Base-by-base conservation (phyloP, 306 rosid species). In the Rubus parviflorus region DNA sequence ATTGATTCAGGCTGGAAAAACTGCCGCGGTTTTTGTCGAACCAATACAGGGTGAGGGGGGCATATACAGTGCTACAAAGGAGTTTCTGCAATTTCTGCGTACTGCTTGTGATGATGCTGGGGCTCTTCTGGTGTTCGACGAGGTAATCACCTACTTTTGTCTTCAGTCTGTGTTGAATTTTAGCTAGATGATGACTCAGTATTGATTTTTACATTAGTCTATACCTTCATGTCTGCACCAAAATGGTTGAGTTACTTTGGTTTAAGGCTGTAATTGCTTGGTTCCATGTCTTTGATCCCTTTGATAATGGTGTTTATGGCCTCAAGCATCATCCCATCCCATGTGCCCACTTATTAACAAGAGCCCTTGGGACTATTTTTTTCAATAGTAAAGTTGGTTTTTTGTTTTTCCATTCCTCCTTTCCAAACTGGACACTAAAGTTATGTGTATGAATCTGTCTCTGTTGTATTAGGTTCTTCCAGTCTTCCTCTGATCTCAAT, bases 11-110 rank as follows among this genome's bases (percentile, higher is more conserved):
- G 81, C 62, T 37, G 90, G 97, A 6, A 92, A 88, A 61, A 87
- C 82, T 62, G 98, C 98, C 0, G 98, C 92, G 0, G 93, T 95
- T 70, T 95, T 95, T 51, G 94, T 95, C 25, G 98, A 95, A 80
- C 98, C 98, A 17, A 86, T 95, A 38, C 98, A 95, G 82, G 98
- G 98, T 61, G 98, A 95, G 85, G 98, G 98, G 1, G 98, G 98
- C 40, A 89, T 95, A 70, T 83, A 90, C 76, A 83, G 96, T 82
- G 92, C 97, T 25, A 89, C 96, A 57, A 88, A 89, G 89, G 97
- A 95, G 85, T 95, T 95, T 80, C 72, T 95, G 54, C 84, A 85
- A 78, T 85, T 85, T 71, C 77, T 95, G 72, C 90, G 92, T 13
- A 73, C 41, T 79, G 96, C 97, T 68, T 95, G 97, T 83, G 88